Evolutionary conservation across 176 grass and related monocot genomes (phyloP).

Genomic region (Oropetium thomaeum): DNA sequence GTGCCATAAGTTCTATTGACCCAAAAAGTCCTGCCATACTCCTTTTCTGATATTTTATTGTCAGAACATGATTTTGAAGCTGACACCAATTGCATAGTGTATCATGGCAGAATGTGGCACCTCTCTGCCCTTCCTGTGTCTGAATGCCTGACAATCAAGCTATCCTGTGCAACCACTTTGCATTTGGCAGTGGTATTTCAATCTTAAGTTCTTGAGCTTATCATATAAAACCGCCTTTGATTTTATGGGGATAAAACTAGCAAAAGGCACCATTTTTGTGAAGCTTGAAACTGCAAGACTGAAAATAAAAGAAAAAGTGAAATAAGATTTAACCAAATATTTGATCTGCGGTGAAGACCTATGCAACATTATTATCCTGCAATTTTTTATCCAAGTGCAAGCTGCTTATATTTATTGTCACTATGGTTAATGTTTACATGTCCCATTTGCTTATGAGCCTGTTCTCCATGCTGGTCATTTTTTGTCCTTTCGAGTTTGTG

Average conservation of each 20-base stretch:
- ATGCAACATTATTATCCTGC: background rate
- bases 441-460: constrained; percentile 4
- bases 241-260: background rate
- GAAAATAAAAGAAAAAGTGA: background rate
- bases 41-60: background rate
- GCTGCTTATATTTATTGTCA: background rate
- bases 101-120: background rate
- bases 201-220: background rate
- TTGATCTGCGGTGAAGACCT: background rate
- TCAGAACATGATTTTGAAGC: background rate
- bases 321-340: background rate
- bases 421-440: background rate
- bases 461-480: constrained; percentile 19
- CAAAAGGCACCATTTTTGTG: background rate
- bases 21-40: background rate
- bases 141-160: background rate
- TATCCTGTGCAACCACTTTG: background rate
- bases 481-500: background rate
- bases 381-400: background rate
- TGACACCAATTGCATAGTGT: background rate
- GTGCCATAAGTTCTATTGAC: too few species aligned
- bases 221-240: background rate
- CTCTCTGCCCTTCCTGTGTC: background rate
- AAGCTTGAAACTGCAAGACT: background rate
- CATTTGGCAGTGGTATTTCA: background rate